Evolutionary conservation across 2,329 filamentous ascomycete species (phyloP).

Genomic region (Hysterium pulicare): DNA sequence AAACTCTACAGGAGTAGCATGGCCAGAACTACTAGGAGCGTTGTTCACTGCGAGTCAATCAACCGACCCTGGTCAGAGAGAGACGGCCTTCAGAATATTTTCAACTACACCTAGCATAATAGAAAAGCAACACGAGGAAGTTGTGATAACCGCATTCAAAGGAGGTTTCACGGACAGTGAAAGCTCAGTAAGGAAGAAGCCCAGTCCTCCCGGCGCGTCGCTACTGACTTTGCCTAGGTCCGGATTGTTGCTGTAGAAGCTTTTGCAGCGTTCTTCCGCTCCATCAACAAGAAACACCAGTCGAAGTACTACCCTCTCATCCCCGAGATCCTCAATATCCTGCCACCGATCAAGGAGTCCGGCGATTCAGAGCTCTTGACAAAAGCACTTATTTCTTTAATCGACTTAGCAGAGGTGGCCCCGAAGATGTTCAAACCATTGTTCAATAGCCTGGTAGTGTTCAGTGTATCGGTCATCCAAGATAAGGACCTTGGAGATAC

Average conservation of each 20-base stretch:
- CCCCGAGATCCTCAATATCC: constrained; percentile 87
- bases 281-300: constrained; percentile 82
- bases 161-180: constrained; percentile 89
- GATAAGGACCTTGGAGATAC: constrained; percentile 92
- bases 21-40: constrained; percentile 82
- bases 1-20: constrained; percentile 64
- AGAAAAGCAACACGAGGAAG: constrained; percentile 88
- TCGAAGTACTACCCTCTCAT: constrained; percentile 83
- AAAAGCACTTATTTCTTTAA: constrained; percentile 83
- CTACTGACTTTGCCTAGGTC: constrained; percentile 55
- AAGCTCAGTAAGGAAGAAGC: constrained; percentile 58
- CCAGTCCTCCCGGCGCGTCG: constrained; percentile 1
- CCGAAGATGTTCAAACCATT: constrained; percentile 96
- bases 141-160: constrained; percentile 83
- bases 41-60: constrained; percentile 91
- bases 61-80: constrained; percentile 75
- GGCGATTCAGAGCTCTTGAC: constrained; percentile 88
- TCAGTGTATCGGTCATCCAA: constrained; percentile 88
- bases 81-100: constrained; percentile 93
- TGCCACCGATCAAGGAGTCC: constrained; percentile 89
- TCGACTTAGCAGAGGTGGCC: constrained; percentile 89
- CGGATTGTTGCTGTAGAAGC: constrained; percentile 93
- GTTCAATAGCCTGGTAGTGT: constrained; percentile 90
- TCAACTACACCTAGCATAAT: constrained; percentile 93
- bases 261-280: constrained; percentile 93